Evolutionary conservation across 129 eudicot species (phyloP).

Genomic region (Escallonia rubra): DNA sequence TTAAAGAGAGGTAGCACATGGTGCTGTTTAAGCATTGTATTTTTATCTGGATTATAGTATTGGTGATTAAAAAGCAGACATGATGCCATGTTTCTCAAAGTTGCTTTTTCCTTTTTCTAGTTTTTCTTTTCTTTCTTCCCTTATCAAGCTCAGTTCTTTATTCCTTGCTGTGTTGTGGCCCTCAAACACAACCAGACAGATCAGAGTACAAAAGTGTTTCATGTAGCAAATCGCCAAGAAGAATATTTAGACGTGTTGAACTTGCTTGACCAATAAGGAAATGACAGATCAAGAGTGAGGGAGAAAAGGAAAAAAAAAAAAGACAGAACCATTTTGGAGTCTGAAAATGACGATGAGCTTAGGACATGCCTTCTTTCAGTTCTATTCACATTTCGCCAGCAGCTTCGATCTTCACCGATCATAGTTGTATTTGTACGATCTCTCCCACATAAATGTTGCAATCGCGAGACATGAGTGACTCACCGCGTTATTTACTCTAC

Average conservation of each 20-base stretch:
- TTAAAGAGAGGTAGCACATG: conserved; percentile 11
- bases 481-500: no score
- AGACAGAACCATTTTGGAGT: neutral
- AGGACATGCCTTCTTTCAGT: neutral
- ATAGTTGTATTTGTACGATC: no score
- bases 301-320: no score
- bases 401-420: neutral
- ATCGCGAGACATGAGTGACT: no score
- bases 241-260: conserved; percentile 8
- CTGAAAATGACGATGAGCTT: conserved; percentile 13
- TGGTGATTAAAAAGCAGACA: conserved; percentile 10
- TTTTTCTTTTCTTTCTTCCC: conserved; percentile 15
- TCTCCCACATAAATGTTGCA: no score
- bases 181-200: conserved; percentile 23
- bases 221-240: conserved; percentile 7
- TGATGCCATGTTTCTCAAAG: conserved; percentile 25
- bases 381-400: neutral
- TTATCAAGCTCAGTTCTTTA: conserved; percentile 18
- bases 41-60: neutral
- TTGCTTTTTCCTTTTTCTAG: conserved; percentile 15
- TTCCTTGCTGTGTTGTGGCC: conserved; percentile 24
- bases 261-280: conserved; percentile 20
- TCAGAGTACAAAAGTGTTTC: conserved; percentile 2
- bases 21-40: neutral
- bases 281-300: conserved; percentile 1